Evolutionary conservation across 2,329 filamentous ascomycete genomes (phyloP).

Genomic region (Sporothrix luriei): DNA sequence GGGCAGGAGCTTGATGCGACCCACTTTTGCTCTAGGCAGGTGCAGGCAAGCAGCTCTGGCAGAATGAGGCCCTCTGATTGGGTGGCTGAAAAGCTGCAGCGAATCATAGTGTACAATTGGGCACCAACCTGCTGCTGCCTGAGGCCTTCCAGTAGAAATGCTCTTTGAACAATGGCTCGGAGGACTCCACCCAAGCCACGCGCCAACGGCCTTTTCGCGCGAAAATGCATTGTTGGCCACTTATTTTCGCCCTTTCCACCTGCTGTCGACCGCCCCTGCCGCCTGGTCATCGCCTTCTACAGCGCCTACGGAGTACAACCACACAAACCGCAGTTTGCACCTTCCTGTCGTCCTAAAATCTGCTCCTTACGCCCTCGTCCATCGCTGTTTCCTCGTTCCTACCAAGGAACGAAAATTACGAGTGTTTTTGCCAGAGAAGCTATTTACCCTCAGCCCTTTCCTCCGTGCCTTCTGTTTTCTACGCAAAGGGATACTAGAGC

Average conservation of each 20-base stretch:
- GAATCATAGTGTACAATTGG: constrained; percentile 30
- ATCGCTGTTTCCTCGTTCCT: constrained; percentile 19
- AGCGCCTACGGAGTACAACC: constrained; percentile 23
- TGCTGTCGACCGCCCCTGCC: constrained; percentile 7
- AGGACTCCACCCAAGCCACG: constrained; percentile 25
- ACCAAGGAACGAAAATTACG: constrained; percentile 4
- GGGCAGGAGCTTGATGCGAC: constrained; percentile 2
- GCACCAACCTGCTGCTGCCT: constrained; percentile 29
- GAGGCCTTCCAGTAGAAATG: constrained; percentile 11
- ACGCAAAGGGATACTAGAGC: not conserved
- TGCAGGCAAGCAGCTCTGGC: constrained; percentile 21
- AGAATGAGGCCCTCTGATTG: constrained; percentile 23
- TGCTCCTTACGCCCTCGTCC: not conserved
- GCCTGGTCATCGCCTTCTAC: constrained; percentile 1
- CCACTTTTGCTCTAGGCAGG: constrained; percentile 24
- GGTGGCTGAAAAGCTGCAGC: not conserved
- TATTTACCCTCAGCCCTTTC: constrained; percentile 23
- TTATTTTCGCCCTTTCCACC: constrained; percentile 6
- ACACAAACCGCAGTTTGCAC: constrained; percentile 7
- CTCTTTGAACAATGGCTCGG: not conserved
- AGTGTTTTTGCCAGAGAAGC: not conserved
- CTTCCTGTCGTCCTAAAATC: not conserved
- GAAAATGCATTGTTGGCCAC: constrained; percentile 18
- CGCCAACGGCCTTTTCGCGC: constrained; percentile 19
- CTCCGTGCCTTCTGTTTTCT: not conserved